Conservation (phyloP, 1,284 basidiomycete species). For the Trichosporon sp. region DNA sequence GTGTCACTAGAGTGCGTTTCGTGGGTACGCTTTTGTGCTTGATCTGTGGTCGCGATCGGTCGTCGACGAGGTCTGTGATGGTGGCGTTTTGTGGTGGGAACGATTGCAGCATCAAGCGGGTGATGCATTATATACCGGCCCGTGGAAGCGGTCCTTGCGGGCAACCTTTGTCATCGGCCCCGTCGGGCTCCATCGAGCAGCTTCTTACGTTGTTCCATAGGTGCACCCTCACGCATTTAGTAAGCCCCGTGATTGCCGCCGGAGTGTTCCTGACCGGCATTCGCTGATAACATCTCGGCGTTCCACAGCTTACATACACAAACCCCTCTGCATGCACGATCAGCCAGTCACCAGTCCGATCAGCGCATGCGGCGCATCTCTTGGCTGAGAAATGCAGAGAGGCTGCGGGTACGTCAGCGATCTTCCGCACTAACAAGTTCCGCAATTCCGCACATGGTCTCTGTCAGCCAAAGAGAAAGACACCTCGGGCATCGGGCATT, state of each 20-base stretch:
- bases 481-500: constrained; percentile 8
- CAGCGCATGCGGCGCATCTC: too few species aligned
- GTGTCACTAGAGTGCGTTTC: background rate
- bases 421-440: background rate
- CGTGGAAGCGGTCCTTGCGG: background rate
- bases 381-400: background rate
- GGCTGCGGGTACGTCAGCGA: background rate
- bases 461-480: background rate
- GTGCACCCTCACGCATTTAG: background rate
- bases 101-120: background rate
- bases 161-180: background rate
- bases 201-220: background rate
- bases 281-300: background rate
- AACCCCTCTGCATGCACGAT: too few species aligned
- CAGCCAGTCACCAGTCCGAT: too few species aligned
- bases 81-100: background rate
- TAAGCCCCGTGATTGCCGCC: background rate
- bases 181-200: background rate
- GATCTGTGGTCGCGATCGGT: background rate
- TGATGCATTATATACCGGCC: background rate
- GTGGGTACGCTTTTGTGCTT: background rate
- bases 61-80: background rate
- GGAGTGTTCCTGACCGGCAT: background rate
- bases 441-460: background rate
- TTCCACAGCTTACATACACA: background rate